Base-by-base conservation (phyloP, 179 eudicot species). In the Spergularia azorica region DNA sequence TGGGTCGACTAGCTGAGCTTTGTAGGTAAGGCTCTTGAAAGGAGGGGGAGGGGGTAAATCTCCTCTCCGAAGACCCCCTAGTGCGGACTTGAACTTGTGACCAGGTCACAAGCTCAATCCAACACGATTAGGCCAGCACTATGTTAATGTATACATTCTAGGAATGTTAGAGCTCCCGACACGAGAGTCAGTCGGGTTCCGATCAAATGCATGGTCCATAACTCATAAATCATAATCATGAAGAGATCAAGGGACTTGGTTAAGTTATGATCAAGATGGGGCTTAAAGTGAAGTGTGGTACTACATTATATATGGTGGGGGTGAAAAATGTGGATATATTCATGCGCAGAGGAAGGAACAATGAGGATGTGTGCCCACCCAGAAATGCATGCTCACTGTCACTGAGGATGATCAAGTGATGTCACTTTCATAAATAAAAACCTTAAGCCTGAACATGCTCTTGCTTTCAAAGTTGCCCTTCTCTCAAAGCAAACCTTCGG, bases 341-440 rank as follows among this genome's bases (percentile, higher is more conserved):
- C 55, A 76, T 70, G 80, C 64, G 72, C 7, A 54, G 69, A 51
- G 46, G 36, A 43, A 3, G 62, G 72, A 38, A 61, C 69, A 67
- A 74, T 67, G 50, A 63, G 71, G 60, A 63, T 63, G 50, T 52
- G 77, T 64, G 77, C 26, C 77, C 71, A 64, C 77, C 20, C 9
- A 10, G 63, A 54, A 64, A 65, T 66, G 70, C 77, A 75, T 64
- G 77, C 77, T 38, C 66, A 43, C 67, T 12, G 59, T 38, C 66
- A 43, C 61, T 59, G 26, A 10, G 67, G 43, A 55, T 65, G 72
- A 64, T 58, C 43, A 59, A 41, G 78, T 26, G 32, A 60, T 10
- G 76, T 81, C 78, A n/a, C 56, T 81, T 72, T 77, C 84, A 77
- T 60, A 50, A 68, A 39, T 67, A 39, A 70, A 21, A 70, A 21